Conservation (phyloP, 2,329 filamentous ascomycete species). For the Didymosphaeria variabile region DNA sequence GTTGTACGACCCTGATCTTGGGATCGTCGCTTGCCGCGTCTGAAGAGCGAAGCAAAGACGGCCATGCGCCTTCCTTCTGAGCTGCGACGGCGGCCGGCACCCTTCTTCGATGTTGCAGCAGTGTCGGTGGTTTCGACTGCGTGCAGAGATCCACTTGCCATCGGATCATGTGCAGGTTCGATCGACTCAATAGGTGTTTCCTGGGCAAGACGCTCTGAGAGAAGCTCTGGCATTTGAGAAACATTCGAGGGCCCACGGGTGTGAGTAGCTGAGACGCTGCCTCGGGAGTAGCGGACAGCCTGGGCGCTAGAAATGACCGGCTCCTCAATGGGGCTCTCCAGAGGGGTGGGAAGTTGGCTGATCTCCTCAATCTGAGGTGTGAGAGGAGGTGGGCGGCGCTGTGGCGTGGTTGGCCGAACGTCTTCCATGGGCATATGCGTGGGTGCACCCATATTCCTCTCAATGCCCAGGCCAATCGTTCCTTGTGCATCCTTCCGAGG, state of each 20-base stretch:
- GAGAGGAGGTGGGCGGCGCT: constrained; percentile 30
- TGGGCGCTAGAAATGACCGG: constrained; percentile 60
- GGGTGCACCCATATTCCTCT: constrained; percentile 66
- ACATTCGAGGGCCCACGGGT: constrained; percentile 60
- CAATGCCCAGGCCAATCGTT: constrained; percentile 63
- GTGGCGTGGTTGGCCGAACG: constrained; percentile 52
- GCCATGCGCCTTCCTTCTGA: constrained; percentile 48
- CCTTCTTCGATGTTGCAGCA: constrained; percentile 35
- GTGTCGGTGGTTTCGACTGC: constrained; percentile 45
- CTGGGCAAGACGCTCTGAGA: constrained; percentile 51
- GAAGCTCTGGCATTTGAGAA: constrained; percentile 62
- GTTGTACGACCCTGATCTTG: constrained; percentile 61
- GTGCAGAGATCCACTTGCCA: constrained; percentile 44
- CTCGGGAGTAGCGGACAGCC: constrained; percentile 58
- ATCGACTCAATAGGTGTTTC: constrained; percentile 55
- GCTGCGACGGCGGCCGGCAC: constrained; percentile 40
- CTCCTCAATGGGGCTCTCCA: constrained; percentile 56
- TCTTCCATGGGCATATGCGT: constrained; percentile 65
- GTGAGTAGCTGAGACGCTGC: constrained; percentile 57
- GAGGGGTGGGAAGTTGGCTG: constrained; percentile 45
- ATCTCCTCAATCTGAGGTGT: constrained; percentile 32
- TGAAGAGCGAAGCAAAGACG: constrained; percentile 69
- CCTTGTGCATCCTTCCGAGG: constrained; percentile 59
- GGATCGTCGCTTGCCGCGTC: constrained; percentile 63
- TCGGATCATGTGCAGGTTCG: constrained; percentile 40